These are phyloP conservation scores for Apiotrichum gracile DNA, from an alignment of 1,284 basidiomycete species.

Conservation along the genomic window DNA sequence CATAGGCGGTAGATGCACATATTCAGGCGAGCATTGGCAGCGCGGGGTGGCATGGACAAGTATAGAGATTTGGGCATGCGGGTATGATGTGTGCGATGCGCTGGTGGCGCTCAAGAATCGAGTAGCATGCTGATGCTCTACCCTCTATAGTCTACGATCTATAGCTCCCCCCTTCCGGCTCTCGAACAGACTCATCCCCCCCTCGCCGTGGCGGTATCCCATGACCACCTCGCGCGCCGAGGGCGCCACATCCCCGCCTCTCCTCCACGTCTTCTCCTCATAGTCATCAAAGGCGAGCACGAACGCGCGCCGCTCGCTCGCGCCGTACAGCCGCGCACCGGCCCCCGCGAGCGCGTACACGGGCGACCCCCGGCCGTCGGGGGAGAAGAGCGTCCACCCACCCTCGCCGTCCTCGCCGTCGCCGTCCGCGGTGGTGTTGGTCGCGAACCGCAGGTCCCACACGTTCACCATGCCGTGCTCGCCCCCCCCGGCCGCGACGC, in stretches of 20 bases:
- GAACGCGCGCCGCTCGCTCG: slow-evolving; percentile 41
- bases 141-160: neutral
- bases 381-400: slow-evolving; percentile 43
- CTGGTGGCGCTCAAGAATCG: no score
- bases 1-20: no score
- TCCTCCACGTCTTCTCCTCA: neutral
- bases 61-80: no score
- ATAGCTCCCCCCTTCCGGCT: neutral
- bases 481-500: slow-evolving; percentile 37
- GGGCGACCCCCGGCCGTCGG: slow-evolving; percentile 41
- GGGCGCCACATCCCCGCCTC: neutral
- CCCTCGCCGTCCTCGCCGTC: no score
- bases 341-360: slow-evolving; percentile 43
- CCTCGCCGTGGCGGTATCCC: slow-evolving; percentile 37
- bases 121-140: no score
- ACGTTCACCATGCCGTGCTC: slow-evolving; percentile 41
- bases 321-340: slow-evolving; percentile 45
- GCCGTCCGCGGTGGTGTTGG: neutral
- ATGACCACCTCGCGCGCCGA: slow-evolving; percentile 12
- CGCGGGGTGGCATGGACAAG: no score
- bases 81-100: no score
- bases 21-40: no score
- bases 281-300: slow-evolving; percentile 40
- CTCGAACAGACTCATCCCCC: slow-evolving; percentile 31
- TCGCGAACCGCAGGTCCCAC: slow-evolving; percentile 31